Conservation (phyloP, 148 eudicot genomes). For the Pouteria glomerata region DNA sequence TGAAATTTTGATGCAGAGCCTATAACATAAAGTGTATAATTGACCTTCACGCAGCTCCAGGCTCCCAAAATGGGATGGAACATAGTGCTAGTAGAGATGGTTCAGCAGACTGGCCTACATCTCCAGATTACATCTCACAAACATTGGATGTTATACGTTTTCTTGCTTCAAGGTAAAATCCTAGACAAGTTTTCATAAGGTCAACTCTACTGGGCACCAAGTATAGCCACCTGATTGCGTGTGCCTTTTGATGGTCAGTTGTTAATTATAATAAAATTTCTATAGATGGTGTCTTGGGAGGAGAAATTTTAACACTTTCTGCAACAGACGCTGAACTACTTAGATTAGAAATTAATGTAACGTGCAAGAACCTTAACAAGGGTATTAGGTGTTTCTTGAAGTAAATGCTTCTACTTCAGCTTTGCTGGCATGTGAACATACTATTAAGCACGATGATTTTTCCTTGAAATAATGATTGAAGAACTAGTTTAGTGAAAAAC, state of each 20-base stretch:
- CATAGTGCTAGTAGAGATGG: constrained; percentile 89
- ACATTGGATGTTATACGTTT: constrained; percentile 62
- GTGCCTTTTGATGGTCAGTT: background rate
- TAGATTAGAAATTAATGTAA: background rate
- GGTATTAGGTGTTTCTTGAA: background rate
- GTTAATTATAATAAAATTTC: background rate
- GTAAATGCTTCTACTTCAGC: background rate
- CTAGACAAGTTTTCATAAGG: background rate
- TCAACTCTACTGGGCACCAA: background rate
- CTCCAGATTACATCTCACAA: constrained; percentile 45
- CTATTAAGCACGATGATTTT: background rate
- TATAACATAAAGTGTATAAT: constrained; percentile 75
- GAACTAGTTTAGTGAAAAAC: background rate
- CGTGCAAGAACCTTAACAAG: no score
- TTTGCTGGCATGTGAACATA: background rate
- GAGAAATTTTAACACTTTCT: background rate
- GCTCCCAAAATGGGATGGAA: constrained; percentile 86
- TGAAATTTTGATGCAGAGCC: constrained; percentile 33
- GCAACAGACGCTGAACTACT: background rate
- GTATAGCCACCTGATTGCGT: background rate
- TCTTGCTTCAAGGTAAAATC: constrained; percentile 56
- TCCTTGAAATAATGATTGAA: no score
- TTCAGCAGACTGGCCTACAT: constrained; percentile 62
- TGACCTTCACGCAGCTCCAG: constrained; percentile 84
- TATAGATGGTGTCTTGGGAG: background rate